Conservation (phyloP, 139 green algal genomes). For the Chlamydomonas sp. region DNA sequence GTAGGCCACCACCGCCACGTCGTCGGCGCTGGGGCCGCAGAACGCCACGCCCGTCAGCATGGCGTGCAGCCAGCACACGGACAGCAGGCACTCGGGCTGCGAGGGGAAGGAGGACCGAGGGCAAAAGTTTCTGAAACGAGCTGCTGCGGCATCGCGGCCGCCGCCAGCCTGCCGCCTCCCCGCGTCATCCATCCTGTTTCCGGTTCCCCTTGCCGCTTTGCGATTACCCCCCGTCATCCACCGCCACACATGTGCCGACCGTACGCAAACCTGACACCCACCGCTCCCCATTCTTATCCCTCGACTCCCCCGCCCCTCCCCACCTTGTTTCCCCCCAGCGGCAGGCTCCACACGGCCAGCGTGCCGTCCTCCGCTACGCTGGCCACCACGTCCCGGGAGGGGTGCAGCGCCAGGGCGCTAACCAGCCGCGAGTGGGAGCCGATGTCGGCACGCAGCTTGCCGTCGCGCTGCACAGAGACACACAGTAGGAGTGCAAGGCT, state of each 20-base stretch:
- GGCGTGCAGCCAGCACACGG: slow-evolving; percentile 35
- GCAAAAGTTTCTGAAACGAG: not conserved
- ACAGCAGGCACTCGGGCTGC: slow-evolving; percentile 48
- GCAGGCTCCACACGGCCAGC: slow-evolving; percentile 54
- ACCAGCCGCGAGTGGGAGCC: slow-evolving; percentile 48
- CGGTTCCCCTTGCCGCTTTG: too few relatives aligned
- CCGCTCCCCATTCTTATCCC: not conserved
- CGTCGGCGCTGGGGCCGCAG: slow-evolving; percentile 43
- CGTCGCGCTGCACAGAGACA: slow-evolving; percentile 33
- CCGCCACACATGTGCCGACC: not conserved
- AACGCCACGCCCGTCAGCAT: slow-evolving; percentile 58
- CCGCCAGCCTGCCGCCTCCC: not conserved
- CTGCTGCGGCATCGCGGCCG: not conserved
- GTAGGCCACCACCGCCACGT: slow-evolving; percentile 57
- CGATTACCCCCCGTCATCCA: not conserved
- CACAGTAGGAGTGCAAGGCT: not conserved
- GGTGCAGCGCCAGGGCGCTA: slow-evolving; percentile 62
- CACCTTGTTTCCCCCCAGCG: slow-evolving; percentile 41
- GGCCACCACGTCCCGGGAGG: slow-evolving; percentile 56
- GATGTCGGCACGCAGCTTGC: slow-evolving; percentile 45
- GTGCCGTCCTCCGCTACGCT: slow-evolving; percentile 57
- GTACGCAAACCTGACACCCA: not conserved
- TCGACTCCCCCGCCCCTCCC: not conserved
- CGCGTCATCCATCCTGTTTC: too few relatives aligned
- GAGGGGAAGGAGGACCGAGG: not conserved